Base-by-base conservation (phyloP, 805 yeast species). In the Pichia rugopelliculosa region DNA sequence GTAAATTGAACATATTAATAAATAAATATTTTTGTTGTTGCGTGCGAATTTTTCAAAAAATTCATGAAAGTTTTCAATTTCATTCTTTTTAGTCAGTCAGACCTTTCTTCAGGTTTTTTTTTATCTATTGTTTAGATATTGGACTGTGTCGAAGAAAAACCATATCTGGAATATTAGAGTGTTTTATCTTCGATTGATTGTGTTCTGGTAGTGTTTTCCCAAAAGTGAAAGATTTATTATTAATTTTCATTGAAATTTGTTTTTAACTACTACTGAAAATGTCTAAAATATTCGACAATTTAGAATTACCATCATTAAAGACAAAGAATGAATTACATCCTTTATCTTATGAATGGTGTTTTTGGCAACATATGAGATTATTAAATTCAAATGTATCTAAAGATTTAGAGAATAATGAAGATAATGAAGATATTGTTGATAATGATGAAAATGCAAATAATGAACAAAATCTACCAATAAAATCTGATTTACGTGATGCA, bases 261-360 rank as follows among this genome's bases (percentile, higher is more conserved):
- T n/a, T n/a, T n/a, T n/a, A n/a, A n/a, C 9, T 8, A 15, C 15
- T 3, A 24, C 1, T n/a, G 18, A 17, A 13, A 17, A 43, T 46
- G 49, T 46, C 45, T 17, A 40, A 39, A n/a, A 41, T 46, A 36
- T 46, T 46, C 23, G 49, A 46, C 39, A 23, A 34, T 18, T 24
- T 46, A 21, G 18, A 30, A n/a, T n/a, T 30, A n/a, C 45, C 42
- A 13, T 23, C 42, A 7, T 39, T 40, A 25, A 11, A 36, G 13
- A 22, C 40, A 11, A 45, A 24, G 7, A 44, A 23, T 3, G 39
- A 26, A 20, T n/a, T 23, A 53, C 75, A 73, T 53, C 59, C 66
- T 11, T 62, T 74, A 49, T 72, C 73, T 17, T 72, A 71, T 56
- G 67, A 75, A 55, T 74, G 79, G 79, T 67, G 74, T 26, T 60